Evolutionary conservation across 208 protist species (phyloP).

Genomic region (Sergeia podlipaevii): DNA sequence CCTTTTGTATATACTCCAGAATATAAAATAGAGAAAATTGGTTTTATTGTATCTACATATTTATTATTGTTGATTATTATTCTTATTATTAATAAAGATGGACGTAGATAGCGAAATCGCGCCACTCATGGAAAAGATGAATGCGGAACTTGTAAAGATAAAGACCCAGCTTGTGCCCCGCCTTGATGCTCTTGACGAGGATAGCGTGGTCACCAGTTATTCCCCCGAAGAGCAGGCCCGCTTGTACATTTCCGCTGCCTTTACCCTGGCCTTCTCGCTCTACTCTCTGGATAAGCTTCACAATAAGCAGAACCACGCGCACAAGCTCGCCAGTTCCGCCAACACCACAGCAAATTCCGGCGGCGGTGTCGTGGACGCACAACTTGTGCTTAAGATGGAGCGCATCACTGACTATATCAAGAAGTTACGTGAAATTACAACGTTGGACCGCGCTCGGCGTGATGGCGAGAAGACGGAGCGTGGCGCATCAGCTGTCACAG

Average conservation of each 20-base stretch:
- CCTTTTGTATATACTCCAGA: slow-evolving; percentile 7
- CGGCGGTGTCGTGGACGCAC: slow-evolving; percentile 27
- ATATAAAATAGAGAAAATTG: background rate
- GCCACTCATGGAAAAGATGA: slow-evolving; percentile 42
- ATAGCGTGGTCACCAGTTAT: slow-evolving; percentile 66
- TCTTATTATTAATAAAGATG: slow-evolving; percentile 15
- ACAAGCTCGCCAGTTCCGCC: background rate
- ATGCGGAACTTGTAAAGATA: slow-evolving; percentile 23
- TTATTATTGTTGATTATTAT: slow-evolving; percentile 15
- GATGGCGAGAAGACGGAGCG: background rate
- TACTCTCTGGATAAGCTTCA: slow-evolving; percentile 70
- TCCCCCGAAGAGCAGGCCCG: slow-evolving; percentile 71
- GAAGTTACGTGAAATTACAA: slow-evolving; percentile 81
- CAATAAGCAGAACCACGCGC: slow-evolving; percentile 10
- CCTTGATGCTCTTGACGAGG: slow-evolving; percentile 58
- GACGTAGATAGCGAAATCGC: slow-evolving; percentile 66
- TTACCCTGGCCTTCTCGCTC: slow-evolving; percentile 48
- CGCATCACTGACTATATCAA: slow-evolving; percentile 84
- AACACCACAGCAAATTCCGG: slow-evolving; percentile 4
- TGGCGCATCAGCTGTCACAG: background rate
- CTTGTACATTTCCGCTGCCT: slow-evolving; percentile 72
- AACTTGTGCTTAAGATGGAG: slow-evolving; percentile 82
- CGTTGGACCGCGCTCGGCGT: slow-evolving; percentile 18
- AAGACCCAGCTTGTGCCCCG: slow-evolving; percentile 35
- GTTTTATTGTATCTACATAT: background rate